A percentile compares a stretch with the other conserved stretches of the same genome.
Conservation (phyloP, 805 yeast species). For the Ogataea pini region DNA sequence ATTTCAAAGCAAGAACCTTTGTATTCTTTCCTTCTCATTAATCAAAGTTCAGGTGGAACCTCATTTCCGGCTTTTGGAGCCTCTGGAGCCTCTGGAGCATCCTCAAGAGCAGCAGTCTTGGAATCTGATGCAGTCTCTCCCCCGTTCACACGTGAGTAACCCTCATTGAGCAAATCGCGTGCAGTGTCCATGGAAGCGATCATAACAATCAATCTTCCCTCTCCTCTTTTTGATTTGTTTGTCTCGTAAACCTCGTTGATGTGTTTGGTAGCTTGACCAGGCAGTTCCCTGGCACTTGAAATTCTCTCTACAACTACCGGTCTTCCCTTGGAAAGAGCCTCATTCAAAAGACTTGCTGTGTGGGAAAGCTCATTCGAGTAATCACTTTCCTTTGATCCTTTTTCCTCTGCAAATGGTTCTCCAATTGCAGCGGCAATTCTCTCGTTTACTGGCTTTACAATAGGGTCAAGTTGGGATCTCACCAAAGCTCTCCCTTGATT, state of each 20-base stretch:
- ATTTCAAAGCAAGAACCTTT: conserved; percentile 15
- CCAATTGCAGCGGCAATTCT: conserved; percentile 46
- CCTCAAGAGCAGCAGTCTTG: background rate
- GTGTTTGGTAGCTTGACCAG: conserved; percentile 38
- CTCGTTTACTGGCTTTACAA: conserved; percentile 62
- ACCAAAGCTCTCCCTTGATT: conserved; percentile 63
- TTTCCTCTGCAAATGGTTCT: background rate
- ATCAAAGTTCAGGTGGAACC: conserved; percentile 11
- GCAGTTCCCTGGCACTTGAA: conserved; percentile 33
- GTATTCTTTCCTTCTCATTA: background rate
- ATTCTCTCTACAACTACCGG: conserved; percentile 37
- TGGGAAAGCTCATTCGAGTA: conserved; percentile 57
- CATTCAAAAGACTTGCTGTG: conserved; percentile 43
- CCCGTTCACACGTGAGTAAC: conserved; percentile 20
- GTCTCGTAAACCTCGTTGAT: conserved; percentile 40
- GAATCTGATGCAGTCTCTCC: conserved; percentile 5
- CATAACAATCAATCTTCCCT: conserved; percentile 32
- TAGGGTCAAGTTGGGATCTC: conserved; percentile 62
- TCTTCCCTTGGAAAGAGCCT: conserved; percentile 40
- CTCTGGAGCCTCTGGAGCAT: background rate
- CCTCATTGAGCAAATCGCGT: conserved; percentile 24
- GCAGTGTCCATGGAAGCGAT: conserved; percentile 37
- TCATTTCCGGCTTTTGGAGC: conserved; percentile 5
- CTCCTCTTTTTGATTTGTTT: conserved; percentile 42
- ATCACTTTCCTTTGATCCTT: conserved; percentile 33